Base-by-base conservation (phyloP, 1,284 basidiomycete genomes). In the Pyrrhoderma lamaoense region DNA sequence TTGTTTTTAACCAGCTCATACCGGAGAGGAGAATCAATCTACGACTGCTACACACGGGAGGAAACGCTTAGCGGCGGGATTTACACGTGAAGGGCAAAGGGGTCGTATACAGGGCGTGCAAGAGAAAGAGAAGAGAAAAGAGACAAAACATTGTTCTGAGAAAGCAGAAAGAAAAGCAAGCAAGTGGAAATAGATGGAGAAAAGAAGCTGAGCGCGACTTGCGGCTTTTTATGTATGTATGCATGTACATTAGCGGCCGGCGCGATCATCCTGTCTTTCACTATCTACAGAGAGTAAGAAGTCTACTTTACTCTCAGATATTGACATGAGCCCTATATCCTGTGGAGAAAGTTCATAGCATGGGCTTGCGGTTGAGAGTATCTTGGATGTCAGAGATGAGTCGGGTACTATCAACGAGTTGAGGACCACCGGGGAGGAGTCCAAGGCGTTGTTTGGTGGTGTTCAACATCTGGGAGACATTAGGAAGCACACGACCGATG, bases 321-420 rank as follows among this genome's bases (percentile, higher is more conserved):
- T 23, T 45, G 43, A 50, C 43, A 46, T 46, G 42, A 23, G 44
- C 25, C 27, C 27, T 11, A 38, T 44, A 36, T 22, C 47, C 18
- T 21, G 40, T 21, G 18, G 22, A 38, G 40, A 35, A 36, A 18
- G 18, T 43, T 39, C 36, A 21, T 19, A 48, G 64, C 51, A 68
- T 60, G 16, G 70, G 68, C 63, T 89, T 89, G 64, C 82, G 80
- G 56, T 70, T 75, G 54, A 89, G 73, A 58, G 74, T 76, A 22
- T 87, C 83, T 65, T 87, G 84, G 52, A 88, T 79, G 42, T 89
- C 86, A 42, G 77, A 70, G 56, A 89, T 79, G 46, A 75, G 75
- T 59, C 82, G 76, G 25, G 77, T 76, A 45, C 80, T 78, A 52
- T 89, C 85, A 56, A 79, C 69, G 42, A 79, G 73, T 25, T 76